A percentile compares a stretch with the other conserved stretches of the same genome.
phyloP scores from a whole-genome alignment of 441 rosid species.

The Populus hybrid region DNA sequence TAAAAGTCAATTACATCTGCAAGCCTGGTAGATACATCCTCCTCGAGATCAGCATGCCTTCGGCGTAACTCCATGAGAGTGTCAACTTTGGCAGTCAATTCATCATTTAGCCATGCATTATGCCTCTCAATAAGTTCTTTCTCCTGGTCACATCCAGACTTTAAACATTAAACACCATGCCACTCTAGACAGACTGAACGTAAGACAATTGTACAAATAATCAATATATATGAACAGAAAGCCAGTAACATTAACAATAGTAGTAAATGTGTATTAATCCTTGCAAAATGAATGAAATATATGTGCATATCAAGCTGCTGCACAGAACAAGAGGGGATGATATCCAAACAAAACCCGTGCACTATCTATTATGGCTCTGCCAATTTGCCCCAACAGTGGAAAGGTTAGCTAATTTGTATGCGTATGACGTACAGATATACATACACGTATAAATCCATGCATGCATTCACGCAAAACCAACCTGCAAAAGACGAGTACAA shows the following conservation, averaged over 20 bases:
- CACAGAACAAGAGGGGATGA: neutral
- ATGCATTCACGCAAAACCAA: conserved; percentile 11
- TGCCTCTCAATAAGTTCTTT: conserved; percentile 91
- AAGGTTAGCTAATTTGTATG: neutral
- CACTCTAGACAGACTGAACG: neutral
- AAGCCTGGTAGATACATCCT: conserved; percentile 78
- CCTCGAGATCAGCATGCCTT: conserved; percentile 64
- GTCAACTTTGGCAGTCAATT: conserved; percentile 75
- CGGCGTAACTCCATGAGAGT: conserved; percentile 60
- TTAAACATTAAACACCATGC: neutral
- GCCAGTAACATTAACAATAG: neutral
- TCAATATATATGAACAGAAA: neutral
- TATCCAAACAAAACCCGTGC: neutral
- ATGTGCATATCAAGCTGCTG: neutral
- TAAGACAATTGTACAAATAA: neutral
- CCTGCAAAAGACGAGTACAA: conserved; percentile 81
- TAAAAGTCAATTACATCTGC: conserved; percentile 46
- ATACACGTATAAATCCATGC: neutral
- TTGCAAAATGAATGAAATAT: neutral
- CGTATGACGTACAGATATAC: neutral
- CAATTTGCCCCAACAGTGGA: neutral
- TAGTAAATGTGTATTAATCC: neutral
- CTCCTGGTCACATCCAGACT: conserved; percentile 52
- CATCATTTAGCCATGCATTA: conserved; percentile 87
- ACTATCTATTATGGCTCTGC: neutral